These are phyloP conservation scores for Metschnikowia gelsemii DNA, from an alignment of 805 yeast genomes.

Conservation along the genomic window DNA sequence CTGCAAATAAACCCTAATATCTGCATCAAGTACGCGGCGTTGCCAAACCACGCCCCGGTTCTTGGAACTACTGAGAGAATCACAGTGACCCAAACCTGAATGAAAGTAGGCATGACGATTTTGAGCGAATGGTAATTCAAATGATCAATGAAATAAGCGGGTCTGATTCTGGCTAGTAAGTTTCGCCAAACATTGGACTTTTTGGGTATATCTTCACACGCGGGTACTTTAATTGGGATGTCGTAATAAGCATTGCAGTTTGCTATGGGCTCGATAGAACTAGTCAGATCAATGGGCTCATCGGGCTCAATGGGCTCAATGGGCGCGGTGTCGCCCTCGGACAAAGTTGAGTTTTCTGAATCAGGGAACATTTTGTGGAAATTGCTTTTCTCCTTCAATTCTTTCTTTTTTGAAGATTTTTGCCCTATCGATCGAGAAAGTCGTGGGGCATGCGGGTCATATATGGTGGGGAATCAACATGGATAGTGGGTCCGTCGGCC, in stretches of 20 bases:
- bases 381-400: no score
- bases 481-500: background rate
- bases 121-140: conserved; percentile 28
- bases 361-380: conserved; percentile 2
- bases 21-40: conserved; percentile 29
- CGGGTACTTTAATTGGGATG: background rate
- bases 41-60: conserved; percentile 30
- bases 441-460: no score
- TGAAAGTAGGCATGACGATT: conserved; percentile 26
- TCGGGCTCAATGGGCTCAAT: no score
- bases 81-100: conserved; percentile 29
- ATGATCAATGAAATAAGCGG: conserved; percentile 29
- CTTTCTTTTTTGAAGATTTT: no score
- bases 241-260: conserved; percentile 3
- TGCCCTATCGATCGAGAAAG: no score
- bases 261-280: background rate
- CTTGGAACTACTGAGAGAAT: conserved; percentile 26
- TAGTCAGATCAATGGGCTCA: no score
- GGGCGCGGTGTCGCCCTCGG: background rate
- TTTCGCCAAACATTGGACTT: conserved; percentile 6
- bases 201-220: background rate
- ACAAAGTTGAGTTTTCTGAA: background rate
- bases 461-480: no score
- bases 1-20: conserved; percentile 28
- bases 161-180: conserved; percentile 15